Evolutionary conservation across 73 alveolate species (phyloP), one percentile per base, ranked within the genome.

Genomic region (Tetrahymena thermophila): DNA sequence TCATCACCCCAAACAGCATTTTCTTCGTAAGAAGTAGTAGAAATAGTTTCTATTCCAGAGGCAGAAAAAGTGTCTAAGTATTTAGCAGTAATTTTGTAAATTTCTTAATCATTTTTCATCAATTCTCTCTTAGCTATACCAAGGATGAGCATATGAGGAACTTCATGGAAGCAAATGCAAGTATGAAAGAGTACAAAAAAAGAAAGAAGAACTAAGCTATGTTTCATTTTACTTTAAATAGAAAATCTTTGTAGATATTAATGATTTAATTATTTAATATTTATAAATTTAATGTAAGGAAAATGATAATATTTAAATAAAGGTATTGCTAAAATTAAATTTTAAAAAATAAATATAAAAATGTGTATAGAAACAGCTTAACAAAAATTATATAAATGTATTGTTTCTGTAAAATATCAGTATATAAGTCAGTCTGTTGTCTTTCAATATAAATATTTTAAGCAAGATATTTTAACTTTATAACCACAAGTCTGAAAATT

Each of bases 1-100:
- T 96, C 98, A 85, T 97, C 99, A 42, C 97, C 97, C 96, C 97
- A 97, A 3, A 96, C 96, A 19, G 99, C 98, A 71, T 97, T 94
- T 94, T 97, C 99, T 21, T 94, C 98, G 94, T 96, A 96, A 71
- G 97, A 17, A 11, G 85, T 58, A 2, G n/a, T 31, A 1, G 85
- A 58, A 58, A 21, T 58, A 3, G 85, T n/a, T 15, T 58, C 85
- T 15, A 58, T 21, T n/a, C 38, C 34, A 15, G 16, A 1, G 1
- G 37, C 85, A 15, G 85, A 58, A 31, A 17, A 58, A 10, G 85
- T 23, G 10, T 58, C 85, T 13, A 58, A 58, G 15, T 58, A 58
- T 31, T 58, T 58, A 21, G 85, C 85, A 58, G 85, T 58, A 31
- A 58, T 58, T 9, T 58, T 58, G 37, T 58, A 58, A 31, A 58